These are phyloP conservation scores for Lumnitzera racemosa DNA, from an alignment of 345 rosid species.

Conservation along the genomic window DNA sequence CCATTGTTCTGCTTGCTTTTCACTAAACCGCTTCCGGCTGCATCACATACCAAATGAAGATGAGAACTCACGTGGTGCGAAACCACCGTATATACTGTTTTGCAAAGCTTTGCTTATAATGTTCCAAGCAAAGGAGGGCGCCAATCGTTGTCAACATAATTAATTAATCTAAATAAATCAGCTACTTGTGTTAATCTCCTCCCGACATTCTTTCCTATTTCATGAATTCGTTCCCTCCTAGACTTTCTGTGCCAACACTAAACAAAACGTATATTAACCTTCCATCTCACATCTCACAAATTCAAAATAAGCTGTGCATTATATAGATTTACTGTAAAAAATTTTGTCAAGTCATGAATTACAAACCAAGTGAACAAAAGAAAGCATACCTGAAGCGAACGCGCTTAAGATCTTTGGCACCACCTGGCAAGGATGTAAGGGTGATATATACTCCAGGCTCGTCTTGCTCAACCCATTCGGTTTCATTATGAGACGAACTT, in stretches of 20 bases:
- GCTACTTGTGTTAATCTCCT: no score
- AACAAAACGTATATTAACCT: not conserved
- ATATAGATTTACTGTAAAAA: no score
- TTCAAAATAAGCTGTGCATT: not conserved
- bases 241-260: no score
- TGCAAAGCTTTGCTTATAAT: no score
- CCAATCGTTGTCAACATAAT: no score
- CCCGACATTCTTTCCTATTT: no score
- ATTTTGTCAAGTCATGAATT: not conserved
- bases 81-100: no score
- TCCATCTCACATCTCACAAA: not conserved
- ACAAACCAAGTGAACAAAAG: not conserved
- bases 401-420: slow-evolving; percentile 89
- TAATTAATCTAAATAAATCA: no score
- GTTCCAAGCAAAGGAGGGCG: no score
- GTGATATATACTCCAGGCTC: slow-evolving; percentile 97
- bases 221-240: no score
- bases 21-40: slow-evolving; percentile 93
- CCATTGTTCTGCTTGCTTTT: slow-evolving; percentile 96
- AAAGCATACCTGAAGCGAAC: slow-evolving; percentile 88
- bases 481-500: slow-evolving; percentile 52
- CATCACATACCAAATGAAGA: slow-evolving; percentile 9
- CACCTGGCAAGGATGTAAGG: slow-evolving; percentile 77
- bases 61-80: not conserved
- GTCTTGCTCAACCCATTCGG: slow-evolving; percentile 96